Conservation (phyloP, 2,329 filamentous ascomycete genomes). For the Sclerotinia spermophila region DNA sequence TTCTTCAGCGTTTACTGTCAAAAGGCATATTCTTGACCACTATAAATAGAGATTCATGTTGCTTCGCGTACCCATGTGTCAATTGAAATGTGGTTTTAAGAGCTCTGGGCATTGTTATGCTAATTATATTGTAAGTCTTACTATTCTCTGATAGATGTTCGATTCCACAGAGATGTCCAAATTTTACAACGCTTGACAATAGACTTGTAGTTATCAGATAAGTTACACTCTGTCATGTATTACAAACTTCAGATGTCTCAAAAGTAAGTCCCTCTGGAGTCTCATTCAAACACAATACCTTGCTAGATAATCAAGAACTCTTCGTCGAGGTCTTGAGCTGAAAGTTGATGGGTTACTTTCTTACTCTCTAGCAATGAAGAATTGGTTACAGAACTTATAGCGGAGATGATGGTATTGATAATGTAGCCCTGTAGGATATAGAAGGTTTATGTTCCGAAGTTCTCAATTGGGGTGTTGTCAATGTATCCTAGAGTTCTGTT, state of each 20-base stretch:
- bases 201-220: too few relatives aligned
- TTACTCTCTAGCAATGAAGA: not conserved
- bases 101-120: not conserved
- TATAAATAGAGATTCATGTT: not conserved
- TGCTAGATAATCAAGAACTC: not conserved
- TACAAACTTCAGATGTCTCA: not conserved
- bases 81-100: not conserved
- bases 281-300: not conserved
- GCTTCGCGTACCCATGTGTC: not conserved
- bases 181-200: not conserved
- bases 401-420: not conserved
- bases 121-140: not conserved
- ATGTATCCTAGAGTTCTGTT: not conserved
- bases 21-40: not conserved
- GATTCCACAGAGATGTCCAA: not conserved
- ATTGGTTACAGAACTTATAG: not conserved
- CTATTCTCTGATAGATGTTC: too few relatives aligned
- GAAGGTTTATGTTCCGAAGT: not conserved
- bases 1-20: not conserved
- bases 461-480: not conserved
- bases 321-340: not conserved
- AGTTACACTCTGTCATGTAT: not conserved
- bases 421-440: not conserved
- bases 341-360: accelerated
- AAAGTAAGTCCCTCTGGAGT: too few relatives aligned